phyloP scores from a whole-genome alignment of 768 basidiomycete species.

The Suillus fuscotomentosus region DNA sequence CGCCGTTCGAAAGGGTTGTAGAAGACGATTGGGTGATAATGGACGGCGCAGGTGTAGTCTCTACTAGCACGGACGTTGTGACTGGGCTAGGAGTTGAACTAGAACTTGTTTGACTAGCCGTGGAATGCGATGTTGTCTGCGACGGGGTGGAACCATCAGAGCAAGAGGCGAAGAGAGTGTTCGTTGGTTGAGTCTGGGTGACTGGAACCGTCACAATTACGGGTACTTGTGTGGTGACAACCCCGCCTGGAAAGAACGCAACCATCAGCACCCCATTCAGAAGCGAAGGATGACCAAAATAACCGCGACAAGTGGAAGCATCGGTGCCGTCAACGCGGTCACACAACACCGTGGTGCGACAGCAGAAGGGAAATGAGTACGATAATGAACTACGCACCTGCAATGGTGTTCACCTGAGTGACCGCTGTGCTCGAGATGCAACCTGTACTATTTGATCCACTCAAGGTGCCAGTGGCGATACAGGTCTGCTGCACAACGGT shows the following conservation, averaged over 20 bases:
- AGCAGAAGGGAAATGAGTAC: background rate
- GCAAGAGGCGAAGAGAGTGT: conserved; percentile 43
- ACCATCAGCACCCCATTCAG: conserved; percentile 13
- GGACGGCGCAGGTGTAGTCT: conserved; percentile 32
- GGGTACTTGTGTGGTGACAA: conserved; percentile 38
- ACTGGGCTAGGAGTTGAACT: conserved; percentile 9
- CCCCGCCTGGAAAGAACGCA: conserved; percentile 20
- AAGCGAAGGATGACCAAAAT: conserved; percentile 2
- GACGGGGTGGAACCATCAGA: conserved; percentile 17
- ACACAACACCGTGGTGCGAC: background rate
- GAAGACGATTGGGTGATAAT: conserved; percentile 30
- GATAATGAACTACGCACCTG: conserved; percentile 27
- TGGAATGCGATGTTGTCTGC: conserved; percentile 7
- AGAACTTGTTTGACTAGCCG: conserved; percentile 1
- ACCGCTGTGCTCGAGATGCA: conserved; percentile 28
- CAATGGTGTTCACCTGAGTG: conserved; percentile 32
- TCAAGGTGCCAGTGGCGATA: conserved; percentile 26
- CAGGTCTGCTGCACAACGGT: conserved; percentile 34
- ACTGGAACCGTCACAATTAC: conserved; percentile 36
- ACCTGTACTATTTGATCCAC: conserved; percentile 20
- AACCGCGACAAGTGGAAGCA: background rate
- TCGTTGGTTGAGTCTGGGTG: conserved; percentile 26
- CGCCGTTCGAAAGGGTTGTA: conserved; percentile 41
- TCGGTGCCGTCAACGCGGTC: conserved; percentile 20
- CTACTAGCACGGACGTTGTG: conserved; percentile 25